Conservation (phyloP, 805 yeast species). For the Candida nonsorbophila region DNA sequence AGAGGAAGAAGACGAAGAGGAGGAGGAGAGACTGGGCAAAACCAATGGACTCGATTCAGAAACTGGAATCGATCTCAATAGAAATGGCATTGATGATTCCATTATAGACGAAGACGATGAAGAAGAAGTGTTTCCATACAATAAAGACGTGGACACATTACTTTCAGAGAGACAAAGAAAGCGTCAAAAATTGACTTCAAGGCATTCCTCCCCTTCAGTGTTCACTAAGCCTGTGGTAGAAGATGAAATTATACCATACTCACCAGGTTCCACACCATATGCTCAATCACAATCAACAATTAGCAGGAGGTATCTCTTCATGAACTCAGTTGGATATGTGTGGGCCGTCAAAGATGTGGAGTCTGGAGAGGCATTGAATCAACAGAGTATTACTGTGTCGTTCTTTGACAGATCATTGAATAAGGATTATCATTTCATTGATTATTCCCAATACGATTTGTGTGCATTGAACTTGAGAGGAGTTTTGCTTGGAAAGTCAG, state of each 20-base stretch:
- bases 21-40: slow-evolving; percentile 6
- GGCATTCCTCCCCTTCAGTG: background rate
- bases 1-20: slow-evolving; percentile 11
- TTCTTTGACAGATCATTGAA: slow-evolving; percentile 76
- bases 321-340: slow-evolving; percentile 76
- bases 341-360: slow-evolving; percentile 55
- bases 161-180: slow-evolving; percentile 13
- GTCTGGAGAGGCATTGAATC: slow-evolving; percentile 7
- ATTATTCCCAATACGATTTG: slow-evolving; percentile 62
- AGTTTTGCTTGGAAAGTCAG: slow-evolving; percentile 48
- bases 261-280: slow-evolving; percentile 81
- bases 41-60: too few species aligned
- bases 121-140: slow-evolving; percentile 19
- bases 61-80: slow-evolving; percentile 5
- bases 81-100: slow-evolving; percentile 11
- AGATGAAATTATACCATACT: slow-evolving; percentile 52
- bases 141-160: slow-evolving; percentile 14
- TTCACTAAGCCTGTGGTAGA: background rate
- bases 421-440: slow-evolving; percentile 83
- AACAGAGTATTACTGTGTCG: slow-evolving; percentile 75
- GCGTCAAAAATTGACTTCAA: slow-evolving; percentile 14
- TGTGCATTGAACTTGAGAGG: slow-evolving; percentile 71
- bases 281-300: slow-evolving; percentile 17
- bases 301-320: slow-evolving; percentile 71
- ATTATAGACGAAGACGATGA: slow-evolving; percentile 53